Base-by-base conservation (phyloP, 2,329 filamentous ascomycete genomes). In the Hypoxylon sp. region DNA sequence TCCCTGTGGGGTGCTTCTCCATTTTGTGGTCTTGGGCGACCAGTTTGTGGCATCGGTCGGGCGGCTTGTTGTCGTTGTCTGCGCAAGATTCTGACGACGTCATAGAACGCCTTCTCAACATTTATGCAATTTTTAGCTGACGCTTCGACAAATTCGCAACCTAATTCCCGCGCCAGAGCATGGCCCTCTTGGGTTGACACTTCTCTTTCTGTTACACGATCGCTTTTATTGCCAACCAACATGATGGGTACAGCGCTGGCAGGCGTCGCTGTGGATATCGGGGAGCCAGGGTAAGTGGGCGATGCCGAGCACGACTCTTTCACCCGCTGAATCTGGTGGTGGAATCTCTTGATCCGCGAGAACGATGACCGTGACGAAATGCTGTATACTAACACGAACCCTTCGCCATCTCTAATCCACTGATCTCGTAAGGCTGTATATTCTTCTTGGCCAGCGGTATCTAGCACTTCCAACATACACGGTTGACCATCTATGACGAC, bases 81-180 rank as follows among this genome's bases (percentile, higher is more conserved):
- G 74, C 96, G 91, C 72, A 99, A 85, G 80, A 96, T 93, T 74
- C 96, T 87, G 61, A 98, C 96, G 6, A 99, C 96, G 78, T 99
- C 96, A 82, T 97, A 98, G 79, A 99, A 98, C 33, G 94, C 95
- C 85, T 97, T 98, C 81, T 97, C 96, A 60, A 98, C 95, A 77
- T 98, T 98, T 85, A 98, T 94, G 83, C 95, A 97, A 80, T 97
- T 98, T 85, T 98, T 98, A 37, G 95, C 95, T 6, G 95, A 98
- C 1, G 95, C 95, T 81, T 98, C 95, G 75, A 98, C 94, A 76
- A 98, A 98, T 75, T 98, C 95, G 82, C 96, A 98, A 70, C 94
- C 94, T 42, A 99, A 85, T 77, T 98, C 94, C 76, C 95, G 92
- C 61, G 96, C 95, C 42, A 98, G 84, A 58, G 95, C 94, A 73